phyloP scores from a whole-genome alignment of 2,329 filamentous ascomycete species.

The Neonectria ditissima region DNA sequence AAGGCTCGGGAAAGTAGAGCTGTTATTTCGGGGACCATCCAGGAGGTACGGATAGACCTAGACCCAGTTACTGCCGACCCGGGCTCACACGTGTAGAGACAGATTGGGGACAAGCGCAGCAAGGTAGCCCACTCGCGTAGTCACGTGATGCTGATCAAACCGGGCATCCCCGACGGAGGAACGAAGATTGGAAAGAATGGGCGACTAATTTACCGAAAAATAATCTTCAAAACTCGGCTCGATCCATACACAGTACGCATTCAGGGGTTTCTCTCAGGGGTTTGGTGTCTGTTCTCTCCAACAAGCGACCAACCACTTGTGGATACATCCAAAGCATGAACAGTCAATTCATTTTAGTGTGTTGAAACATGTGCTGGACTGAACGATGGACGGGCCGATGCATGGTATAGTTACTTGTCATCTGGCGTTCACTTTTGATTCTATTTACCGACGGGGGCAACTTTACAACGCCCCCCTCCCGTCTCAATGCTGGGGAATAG shows the following conservation, averaged over 20 bases:
- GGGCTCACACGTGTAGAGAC: no score
- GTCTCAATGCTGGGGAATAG: slow-evolving; percentile 37
- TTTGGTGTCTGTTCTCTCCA: background rate
- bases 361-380: no score
- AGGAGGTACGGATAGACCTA: slow-evolving; percentile 19
- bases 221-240: background rate
- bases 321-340: background rate
- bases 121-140: no score
- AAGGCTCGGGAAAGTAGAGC: slow-evolving; percentile 8
- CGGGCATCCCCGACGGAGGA: no score
- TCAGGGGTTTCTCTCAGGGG: background rate
- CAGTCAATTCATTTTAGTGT: no score
- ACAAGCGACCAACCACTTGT: background rate
- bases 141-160: background rate
- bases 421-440: slow-evolving; percentile 26
- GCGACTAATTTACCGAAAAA: no score
- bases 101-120: no score
- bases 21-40: slow-evolving; percentile 12
- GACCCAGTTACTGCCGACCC: no score
- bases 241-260: background rate
- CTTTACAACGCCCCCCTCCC: slow-evolving; percentile 21
- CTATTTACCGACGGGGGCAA: slow-evolving; percentile 27
- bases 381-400: background rate
- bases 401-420: background rate
- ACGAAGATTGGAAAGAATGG: no score